A percentile compares a stretch with the other conserved stretches of the same genome.
Evolutionary conservation across 768 basidiomycete species (phyloP).

Genomic region (Tubosaeta sp.): DNA sequence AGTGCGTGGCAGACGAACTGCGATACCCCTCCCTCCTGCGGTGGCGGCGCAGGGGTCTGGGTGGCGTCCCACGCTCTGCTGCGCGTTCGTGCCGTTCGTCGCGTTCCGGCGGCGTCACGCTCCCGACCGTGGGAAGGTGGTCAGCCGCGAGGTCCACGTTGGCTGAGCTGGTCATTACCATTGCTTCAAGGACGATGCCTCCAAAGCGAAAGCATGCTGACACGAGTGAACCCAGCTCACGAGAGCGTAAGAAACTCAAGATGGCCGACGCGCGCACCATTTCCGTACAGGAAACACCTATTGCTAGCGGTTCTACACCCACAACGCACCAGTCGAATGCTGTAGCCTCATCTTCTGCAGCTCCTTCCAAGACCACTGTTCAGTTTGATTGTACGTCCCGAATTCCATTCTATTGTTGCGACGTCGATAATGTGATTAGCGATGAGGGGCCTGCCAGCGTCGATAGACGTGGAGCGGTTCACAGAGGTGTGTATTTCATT

Average conservation of each 20-base stretch:
- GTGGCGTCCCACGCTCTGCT: too few relatives aligned
- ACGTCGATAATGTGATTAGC: slow-evolving; percentile 34
- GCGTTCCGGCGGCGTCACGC: too few relatives aligned
- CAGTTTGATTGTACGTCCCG: slow-evolving; percentile 39
- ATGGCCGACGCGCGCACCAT: slow-evolving; percentile 62
- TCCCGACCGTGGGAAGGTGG: too few relatives aligned
- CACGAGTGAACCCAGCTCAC: slow-evolving; percentile 26
- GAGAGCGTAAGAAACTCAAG: slow-evolving; percentile 70
- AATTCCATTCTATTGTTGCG: not conserved
- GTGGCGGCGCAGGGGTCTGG: too few relatives aligned
- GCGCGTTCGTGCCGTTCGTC: too few relatives aligned
- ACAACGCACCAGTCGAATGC: slow-evolving; percentile 20
- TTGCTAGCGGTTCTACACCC: slow-evolving; percentile 7
- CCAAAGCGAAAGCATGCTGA: slow-evolving; percentile 40
- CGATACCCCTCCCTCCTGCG: too few relatives aligned
- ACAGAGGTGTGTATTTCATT: slow-evolving; percentile 52
- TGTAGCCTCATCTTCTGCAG: slow-evolving; percentile 24
- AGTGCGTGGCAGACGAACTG: too few relatives aligned
- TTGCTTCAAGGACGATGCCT: slow-evolving; percentile 29
- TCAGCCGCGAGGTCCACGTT: too few relatives aligned
- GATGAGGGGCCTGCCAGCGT: slow-evolving; percentile 57
- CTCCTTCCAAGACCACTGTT: slow-evolving; percentile 37
- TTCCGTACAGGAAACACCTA: slow-evolving; percentile 45
- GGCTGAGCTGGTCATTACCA: too few relatives aligned
- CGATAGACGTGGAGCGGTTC: slow-evolving; percentile 86